These are phyloP conservation scores for Aschersonia sp. DNA, from an alignment of 2,329 filamentous ascomycete genomes.

Conservation along the genomic window DNA sequence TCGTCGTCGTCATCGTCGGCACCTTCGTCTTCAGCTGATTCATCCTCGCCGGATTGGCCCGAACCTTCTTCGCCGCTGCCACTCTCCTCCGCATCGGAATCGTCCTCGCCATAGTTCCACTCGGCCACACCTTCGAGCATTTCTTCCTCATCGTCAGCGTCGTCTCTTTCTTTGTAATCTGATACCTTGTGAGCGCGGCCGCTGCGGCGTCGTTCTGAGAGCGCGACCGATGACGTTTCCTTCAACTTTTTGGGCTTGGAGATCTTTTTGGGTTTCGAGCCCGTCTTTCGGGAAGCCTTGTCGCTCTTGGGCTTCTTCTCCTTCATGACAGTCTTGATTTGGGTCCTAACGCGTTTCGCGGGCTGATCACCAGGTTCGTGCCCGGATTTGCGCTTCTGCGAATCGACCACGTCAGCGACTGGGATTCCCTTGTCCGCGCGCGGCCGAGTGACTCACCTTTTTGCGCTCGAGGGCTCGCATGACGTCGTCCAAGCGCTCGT, in stretches of 20 bases:
- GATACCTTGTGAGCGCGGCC: slow-evolving; percentile 33
- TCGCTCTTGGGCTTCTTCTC: slow-evolving; percentile 23
- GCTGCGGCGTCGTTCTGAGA: slow-evolving; percentile 39
- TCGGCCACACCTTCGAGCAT: slow-evolving; percentile 46
- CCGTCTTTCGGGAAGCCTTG: slow-evolving; percentile 15
- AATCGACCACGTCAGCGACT: background rate
- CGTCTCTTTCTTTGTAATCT: slow-evolving; percentile 41
- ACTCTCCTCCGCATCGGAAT: slow-evolving; percentile 16
- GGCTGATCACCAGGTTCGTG: slow-evolving; percentile 33
- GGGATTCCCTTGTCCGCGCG: background rate
- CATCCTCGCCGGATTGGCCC: slow-evolving; percentile 4
- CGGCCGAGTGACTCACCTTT: slow-evolving; percentile 31
- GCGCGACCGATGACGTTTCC: slow-evolving; percentile 13
- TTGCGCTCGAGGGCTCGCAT: slow-evolving; percentile 55
- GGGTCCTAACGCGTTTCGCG: slow-evolving; percentile 22
- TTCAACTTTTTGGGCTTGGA: slow-evolving; percentile 17
- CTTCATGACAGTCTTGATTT: slow-evolving; percentile 20
- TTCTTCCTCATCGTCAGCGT: slow-evolving; percentile 43
- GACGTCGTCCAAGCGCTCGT: slow-evolving; percentile 60
- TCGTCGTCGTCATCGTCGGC: slow-evolving; percentile 6
- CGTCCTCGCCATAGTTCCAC: slow-evolving; percentile 37
- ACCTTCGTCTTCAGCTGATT: slow-evolving; percentile 5
- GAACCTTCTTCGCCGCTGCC: slow-evolving; percentile 7
- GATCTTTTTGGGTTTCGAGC: slow-evolving; percentile 10
- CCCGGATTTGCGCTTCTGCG: slow-evolving; percentile 41